Conservation (phyloP, 345 rosid genomes). For the Arabidopsis thaliana region DNA sequence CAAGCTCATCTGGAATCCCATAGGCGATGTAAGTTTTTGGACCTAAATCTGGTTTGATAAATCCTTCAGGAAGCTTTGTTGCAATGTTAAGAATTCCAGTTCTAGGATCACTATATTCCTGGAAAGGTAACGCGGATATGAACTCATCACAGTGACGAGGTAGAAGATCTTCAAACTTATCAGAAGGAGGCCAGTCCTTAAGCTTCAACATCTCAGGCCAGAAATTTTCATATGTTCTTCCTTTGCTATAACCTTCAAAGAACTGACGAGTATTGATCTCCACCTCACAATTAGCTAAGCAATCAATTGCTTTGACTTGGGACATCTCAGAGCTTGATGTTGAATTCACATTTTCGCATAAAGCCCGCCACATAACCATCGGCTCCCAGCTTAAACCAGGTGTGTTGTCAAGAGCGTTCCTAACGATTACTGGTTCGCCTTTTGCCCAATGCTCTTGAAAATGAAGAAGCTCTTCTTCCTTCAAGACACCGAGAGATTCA, state of each 20-base stretch:
- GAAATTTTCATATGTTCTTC: slow-evolving; percentile 69
- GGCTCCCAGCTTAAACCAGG: slow-evolving; percentile 96
- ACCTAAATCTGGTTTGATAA: slow-evolving; percentile 85
- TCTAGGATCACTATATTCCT: slow-evolving; percentile 78
- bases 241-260: slow-evolving; percentile 80
- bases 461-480: slow-evolving; percentile 50
- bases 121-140: slow-evolving; percentile 77
- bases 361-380: slow-evolving; percentile 94
- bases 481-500: slow-evolving; percentile 44
- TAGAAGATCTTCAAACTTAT: slow-evolving; percentile 79
- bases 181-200: slow-evolving; percentile 98
- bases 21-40: slow-evolving; percentile 95
- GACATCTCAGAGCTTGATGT: slow-evolving; percentile 57
- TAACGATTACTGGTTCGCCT: slow-evolving; percentile 85
- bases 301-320: slow-evolving; percentile 77
- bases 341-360: slow-evolving; percentile 58
- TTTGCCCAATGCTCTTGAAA: slow-evolving; percentile 78
- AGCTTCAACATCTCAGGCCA: slow-evolving; percentile 98
- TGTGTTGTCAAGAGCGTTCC: slow-evolving; percentile 57
- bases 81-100: slow-evolving; percentile 83
- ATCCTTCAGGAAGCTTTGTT: slow-evolving; percentile 63
- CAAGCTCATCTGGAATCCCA: slow-evolving; percentile 74
- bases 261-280: slow-evolving; percentile 65
- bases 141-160: slow-evolving; percentile 96
- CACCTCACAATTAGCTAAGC: slow-evolving; percentile 81